phyloP scores from a whole-genome alignment of 371 early-diverging fungal genomes.

The Circinella umbellata region DNA sequence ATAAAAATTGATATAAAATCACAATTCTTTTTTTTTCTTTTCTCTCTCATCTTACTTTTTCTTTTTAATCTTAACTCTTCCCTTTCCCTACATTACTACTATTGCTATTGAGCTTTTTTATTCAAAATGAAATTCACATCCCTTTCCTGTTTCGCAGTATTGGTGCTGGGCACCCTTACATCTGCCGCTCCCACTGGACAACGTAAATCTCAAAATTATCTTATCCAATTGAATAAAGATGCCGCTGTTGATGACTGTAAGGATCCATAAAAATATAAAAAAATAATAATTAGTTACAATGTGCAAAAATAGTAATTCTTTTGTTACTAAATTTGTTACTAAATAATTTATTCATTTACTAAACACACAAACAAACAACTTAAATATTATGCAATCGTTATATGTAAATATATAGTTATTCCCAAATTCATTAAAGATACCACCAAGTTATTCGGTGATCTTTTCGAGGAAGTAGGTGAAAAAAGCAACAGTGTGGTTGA shows the following conservation, averaged over 20 bases:
- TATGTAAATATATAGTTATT: conserved; percentile 23
- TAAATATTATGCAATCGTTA: background rate
- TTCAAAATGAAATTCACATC: conserved; percentile 4
- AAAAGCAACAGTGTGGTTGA: conserved; percentile 18
- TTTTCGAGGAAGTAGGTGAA: conserved; percentile 34
- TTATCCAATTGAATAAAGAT: conserved; percentile 32
- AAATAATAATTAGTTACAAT: background rate
- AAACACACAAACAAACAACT: no score
- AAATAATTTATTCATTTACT: no score
- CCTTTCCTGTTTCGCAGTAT: conserved; percentile 4
- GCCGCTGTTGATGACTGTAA: conserved; percentile 40
- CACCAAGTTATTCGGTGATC: conserved; percentile 28
- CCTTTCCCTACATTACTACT: background rate
- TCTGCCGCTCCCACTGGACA: background rate
- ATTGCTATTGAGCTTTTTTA: no score
- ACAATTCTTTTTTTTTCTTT: background rate
- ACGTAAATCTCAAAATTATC: conserved; percentile 28
- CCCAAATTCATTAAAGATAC: conserved; percentile 17
- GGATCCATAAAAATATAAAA: background rate
- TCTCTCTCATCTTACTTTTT: background rate
- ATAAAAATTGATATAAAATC: background rate
- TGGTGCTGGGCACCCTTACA: conserved; percentile 11
- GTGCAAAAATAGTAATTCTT: no score
- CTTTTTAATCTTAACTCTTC: background rate
- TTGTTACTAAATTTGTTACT: no score